Percentiles rank a stretch among this genome's conserved stretches.
These are phyloP conservation scores for Corynascus novoguineensis DNA, from an alignment of 495 filamentous ascomycete genomes.

Conservation along the genomic window DNA sequence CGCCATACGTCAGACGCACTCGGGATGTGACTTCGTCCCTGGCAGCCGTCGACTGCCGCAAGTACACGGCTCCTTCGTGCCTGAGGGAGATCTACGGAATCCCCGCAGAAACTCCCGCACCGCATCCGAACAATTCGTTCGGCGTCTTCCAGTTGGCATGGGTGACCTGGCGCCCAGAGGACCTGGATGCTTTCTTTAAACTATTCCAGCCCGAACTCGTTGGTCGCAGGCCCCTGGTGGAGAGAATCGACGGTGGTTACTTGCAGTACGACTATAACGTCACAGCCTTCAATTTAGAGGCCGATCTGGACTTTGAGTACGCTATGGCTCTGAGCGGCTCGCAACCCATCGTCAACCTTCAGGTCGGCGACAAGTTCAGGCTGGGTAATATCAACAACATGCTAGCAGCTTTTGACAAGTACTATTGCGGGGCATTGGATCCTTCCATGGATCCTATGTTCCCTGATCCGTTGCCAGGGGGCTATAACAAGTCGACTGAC, in stretches of 20 bases:
- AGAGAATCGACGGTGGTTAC: conserved; percentile 24
- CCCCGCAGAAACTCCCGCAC: too few relatives aligned
- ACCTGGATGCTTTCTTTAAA: conserved; percentile 55
- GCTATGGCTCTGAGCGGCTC: conserved; percentile 45
- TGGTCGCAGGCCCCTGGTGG: conserved; percentile 17
- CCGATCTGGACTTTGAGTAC: conserved; percentile 29
- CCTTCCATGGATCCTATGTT: conserved; percentile 44
- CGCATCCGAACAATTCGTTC: conserved; percentile 22
- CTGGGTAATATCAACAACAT: conserved; percentile 46
- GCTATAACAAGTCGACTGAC: conserved; percentile 34
- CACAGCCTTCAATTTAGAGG: conserved; percentile 25
- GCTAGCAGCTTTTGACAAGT: conserved; percentile 49
- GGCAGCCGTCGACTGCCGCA: too few relatives aligned
- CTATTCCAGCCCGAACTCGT: conserved; percentile 31
- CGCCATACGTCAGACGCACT: too few relatives aligned
- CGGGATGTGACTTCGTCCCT: too few relatives aligned
- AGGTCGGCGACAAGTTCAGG: conserved; percentile 49
- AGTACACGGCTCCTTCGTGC: too few relatives aligned
- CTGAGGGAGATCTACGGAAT: too few relatives aligned
- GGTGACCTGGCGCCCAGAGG: conserved; percentile 17
- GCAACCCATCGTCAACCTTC: conserved; percentile 51
- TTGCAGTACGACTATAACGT: conserved; percentile 11
- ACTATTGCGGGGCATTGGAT: conserved; percentile 47
- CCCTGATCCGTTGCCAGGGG: conserved; percentile 36
- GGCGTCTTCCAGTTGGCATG: conserved; percentile 34